These are phyloP conservation scores for Tricholoma matsutake DNA, from an alignment of 768 basidiomycete species.

Conservation along the genomic window DNA sequence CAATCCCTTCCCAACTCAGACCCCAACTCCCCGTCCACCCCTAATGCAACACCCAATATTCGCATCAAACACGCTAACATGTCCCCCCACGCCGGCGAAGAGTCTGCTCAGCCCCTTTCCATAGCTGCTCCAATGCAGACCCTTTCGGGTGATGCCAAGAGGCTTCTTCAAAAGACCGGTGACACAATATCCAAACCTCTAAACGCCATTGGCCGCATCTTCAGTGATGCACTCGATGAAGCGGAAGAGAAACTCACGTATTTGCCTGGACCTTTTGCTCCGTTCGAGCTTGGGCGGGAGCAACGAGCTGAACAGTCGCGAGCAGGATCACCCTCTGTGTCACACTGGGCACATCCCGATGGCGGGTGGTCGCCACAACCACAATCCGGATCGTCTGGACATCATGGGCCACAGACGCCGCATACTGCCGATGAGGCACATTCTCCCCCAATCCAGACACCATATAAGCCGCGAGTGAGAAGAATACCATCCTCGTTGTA, in stretches of 20 bases:
- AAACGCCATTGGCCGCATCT: slow-evolving; percentile 84
- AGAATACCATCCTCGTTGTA: slow-evolving; percentile 44
- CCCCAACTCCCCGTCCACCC: slow-evolving; percentile 31
- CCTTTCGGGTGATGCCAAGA: slow-evolving; percentile 69
- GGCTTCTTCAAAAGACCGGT: slow-evolving; percentile 85
- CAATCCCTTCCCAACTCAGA: slow-evolving; percentile 46
- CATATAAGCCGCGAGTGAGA: slow-evolving; percentile 73
- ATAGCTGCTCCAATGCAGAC: slow-evolving; percentile 55
- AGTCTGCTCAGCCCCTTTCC: slow-evolving; percentile 79
- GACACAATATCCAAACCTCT: slow-evolving; percentile 89
- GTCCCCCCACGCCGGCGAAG: slow-evolving; percentile 74
- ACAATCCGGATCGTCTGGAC: slow-evolving; percentile 12
- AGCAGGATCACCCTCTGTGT: slow-evolving; percentile 25
- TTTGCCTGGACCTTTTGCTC: slow-evolving; percentile 68
- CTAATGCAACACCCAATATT: slow-evolving; percentile 27
- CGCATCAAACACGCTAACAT: slow-evolving; percentile 14
- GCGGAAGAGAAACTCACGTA: slow-evolving; percentile 63
- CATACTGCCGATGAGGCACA: slow-evolving; percentile 39
- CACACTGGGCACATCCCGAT: slow-evolving; percentile 41
- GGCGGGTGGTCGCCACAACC: slow-evolving; percentile 24
- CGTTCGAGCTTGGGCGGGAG: slow-evolving; percentile 61
- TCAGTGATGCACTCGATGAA: slow-evolving; percentile 78
- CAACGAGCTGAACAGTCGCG: slow-evolving; percentile 33
- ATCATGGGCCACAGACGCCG: slow-evolving; percentile 27
- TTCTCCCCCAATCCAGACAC: slow-evolving; percentile 50